Conservation (phyloP, 129 eudicot species). For the Oenanthe sinensis region DNA sequence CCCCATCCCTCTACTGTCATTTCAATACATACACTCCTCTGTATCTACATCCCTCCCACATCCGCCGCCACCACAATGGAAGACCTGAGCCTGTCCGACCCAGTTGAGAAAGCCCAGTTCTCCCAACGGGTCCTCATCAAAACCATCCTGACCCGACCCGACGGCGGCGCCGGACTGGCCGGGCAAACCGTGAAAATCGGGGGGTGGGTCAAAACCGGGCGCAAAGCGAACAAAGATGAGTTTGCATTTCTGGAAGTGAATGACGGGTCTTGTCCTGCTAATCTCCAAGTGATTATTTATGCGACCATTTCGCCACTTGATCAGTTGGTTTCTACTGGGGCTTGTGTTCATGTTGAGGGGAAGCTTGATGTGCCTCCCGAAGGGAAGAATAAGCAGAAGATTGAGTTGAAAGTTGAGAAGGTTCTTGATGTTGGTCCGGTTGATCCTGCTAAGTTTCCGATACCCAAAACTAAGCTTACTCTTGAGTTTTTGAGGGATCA, state of each 20-base stretch:
- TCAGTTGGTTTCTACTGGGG: constrained; percentile 53
- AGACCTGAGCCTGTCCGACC: constrained; percentile 31
- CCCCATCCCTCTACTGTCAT: too few relatives aligned
- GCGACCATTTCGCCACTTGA: constrained; percentile 36
- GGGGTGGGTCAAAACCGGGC: constrained; percentile 93
- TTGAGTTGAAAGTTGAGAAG: constrained; percentile 54
- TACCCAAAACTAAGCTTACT: constrained; percentile 65
- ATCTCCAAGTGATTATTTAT: constrained; percentile 61
- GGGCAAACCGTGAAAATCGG: constrained; percentile 58
- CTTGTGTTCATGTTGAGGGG: constrained; percentile 73
- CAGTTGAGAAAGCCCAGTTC: constrained; percentile 38
- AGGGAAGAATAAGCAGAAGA: constrained; percentile 49
- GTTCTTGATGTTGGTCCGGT: constrained; percentile 49
- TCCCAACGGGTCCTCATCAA: constrained; percentile 67
- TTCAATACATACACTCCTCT: too few relatives aligned
- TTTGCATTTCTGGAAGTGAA: constrained; percentile 78
- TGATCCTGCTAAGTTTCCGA: constrained; percentile 69
- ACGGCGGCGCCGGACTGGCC: constrained; percentile 68
- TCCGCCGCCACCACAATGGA: constrained; percentile 16
- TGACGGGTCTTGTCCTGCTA: constrained; percentile 89
- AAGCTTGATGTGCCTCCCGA: constrained; percentile 62
- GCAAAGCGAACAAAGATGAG: constrained; percentile 62
- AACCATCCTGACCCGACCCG: constrained; percentile 50
- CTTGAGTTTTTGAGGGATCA: constrained; percentile 66
- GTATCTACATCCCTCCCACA: background rate